Percentiles rank a stretch among this genome's conserved stretches.
phyloP scores from a whole-genome alignment of 164 flowering plant genomes.

The Macadamia integrifolia region DNA sequence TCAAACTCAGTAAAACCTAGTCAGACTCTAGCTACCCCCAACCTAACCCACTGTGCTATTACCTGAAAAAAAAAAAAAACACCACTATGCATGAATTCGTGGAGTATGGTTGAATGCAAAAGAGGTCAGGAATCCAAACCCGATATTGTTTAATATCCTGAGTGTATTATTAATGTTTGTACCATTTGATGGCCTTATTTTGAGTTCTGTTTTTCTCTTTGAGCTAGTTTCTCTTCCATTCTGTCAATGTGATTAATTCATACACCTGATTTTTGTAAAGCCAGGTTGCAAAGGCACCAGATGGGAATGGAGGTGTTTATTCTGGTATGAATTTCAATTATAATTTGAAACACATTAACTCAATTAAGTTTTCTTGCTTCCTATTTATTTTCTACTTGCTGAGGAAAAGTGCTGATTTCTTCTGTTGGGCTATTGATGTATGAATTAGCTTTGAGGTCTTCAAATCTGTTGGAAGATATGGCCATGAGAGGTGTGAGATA shows the following conservation, averaged over 20 bases:
- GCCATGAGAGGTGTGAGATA: conserved; percentile 74
- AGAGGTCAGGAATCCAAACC: too few relatives aligned
- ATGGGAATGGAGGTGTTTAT: conserved; percentile 99
- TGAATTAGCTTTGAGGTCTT: conserved; percentile 66
- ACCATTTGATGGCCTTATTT: not conserved
- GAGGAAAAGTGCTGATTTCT: not conserved
- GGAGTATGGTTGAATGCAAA: too few relatives aligned
- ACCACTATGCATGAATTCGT: too few relatives aligned
- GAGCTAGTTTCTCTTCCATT: not conserved
- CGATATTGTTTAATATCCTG: too few relatives aligned
- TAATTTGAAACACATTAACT: not conserved
- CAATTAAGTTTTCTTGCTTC: not conserved
- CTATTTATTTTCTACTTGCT: conserved; percentile 1
- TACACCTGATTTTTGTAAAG: conserved; percentile 16
- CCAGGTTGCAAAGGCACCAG: conserved; percentile 97
- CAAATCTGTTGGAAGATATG: conserved; percentile 91
- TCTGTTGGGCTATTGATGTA: conserved; percentile 4
- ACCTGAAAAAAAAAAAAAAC: too few relatives aligned
- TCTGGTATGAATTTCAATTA: conserved; percentile 40
- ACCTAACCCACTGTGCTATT: too few relatives aligned
- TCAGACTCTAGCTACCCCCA: too few relatives aligned
- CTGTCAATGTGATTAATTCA: conserved; percentile 1
- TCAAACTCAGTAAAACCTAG: too few relatives aligned
- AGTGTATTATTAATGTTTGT: too few relatives aligned
- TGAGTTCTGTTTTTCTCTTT: not conserved